Conservation (phyloP, 345 rosid species). For the Populus pruinosa region DNA sequence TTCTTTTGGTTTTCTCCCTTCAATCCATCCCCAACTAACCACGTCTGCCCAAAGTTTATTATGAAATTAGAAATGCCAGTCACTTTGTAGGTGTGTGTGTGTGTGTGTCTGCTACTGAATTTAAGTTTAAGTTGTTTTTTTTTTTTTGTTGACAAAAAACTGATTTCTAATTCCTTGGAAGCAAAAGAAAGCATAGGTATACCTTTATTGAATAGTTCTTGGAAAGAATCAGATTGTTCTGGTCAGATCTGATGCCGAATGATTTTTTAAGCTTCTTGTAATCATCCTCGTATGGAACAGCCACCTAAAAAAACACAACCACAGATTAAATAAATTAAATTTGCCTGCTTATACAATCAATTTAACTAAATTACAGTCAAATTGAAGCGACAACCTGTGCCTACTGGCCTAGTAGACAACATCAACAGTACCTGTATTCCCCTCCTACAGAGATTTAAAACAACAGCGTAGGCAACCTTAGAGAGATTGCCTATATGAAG, state of each 20-base stretch:
- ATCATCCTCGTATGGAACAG: conserved; percentile 30
- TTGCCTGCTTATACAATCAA: too few species aligned
- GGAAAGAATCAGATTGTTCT: conserved; percentile 35
- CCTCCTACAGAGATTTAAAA: conserved; percentile 38
- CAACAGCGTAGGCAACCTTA: conserved; percentile 54
- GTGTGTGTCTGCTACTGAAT: too few species aligned
- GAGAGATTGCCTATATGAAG: conserved; percentile 41
- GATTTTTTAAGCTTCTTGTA: conserved; percentile 37
- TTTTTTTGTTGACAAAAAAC: too few species aligned
- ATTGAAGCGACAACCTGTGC: too few species aligned
- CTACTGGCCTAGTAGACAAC: too few species aligned
- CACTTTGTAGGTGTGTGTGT: too few species aligned
- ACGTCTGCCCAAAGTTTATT: conserved; percentile 29
- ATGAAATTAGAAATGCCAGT: too few species aligned
- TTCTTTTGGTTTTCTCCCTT: conserved; percentile 45
- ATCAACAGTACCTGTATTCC: conserved; percentile 42
- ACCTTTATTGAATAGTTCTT: conserved; percentile 35
- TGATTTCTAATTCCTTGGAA: too few species aligned
- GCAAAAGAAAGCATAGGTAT: too few species aligned
- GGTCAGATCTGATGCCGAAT: conserved; percentile 10
- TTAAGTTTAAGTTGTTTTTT: too few species aligned
- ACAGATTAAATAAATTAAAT: too few species aligned
- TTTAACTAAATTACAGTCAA: too few species aligned
- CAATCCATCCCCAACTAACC: conserved; percentile 62
- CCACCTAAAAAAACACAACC: conserved; percentile 30